phyloP scores from a whole-genome alignment of 495 filamentous ascomycete genomes.

The Parathielavia hyrcaniae region DNA sequence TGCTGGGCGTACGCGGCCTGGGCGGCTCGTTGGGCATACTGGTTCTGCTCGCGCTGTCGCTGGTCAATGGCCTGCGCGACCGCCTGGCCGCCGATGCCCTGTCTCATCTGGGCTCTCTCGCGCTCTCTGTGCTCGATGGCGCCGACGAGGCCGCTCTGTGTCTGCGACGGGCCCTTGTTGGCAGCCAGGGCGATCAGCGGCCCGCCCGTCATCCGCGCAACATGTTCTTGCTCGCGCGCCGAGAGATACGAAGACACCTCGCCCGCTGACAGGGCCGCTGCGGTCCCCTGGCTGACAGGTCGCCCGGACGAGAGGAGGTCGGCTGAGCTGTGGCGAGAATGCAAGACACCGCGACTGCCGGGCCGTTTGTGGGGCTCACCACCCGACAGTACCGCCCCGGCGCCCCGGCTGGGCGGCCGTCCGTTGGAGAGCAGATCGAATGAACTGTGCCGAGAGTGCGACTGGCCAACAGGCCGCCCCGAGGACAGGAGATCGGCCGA shows the following conservation, averaged over 20 bases:
- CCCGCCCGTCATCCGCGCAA: slow-evolving; percentile 78
- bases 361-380: slow-evolving; percentile 21
- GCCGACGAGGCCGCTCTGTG: slow-evolving; percentile 59
- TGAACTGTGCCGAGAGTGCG: slow-evolving; percentile 42
- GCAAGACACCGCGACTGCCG: slow-evolving; percentile 24
- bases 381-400: background rate
- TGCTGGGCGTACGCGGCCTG: slow-evolving; percentile 33
- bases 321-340: slow-evolving; percentile 43
- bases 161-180: slow-evolving; percentile 44
- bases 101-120: slow-evolving; percentile 65
- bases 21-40: slow-evolving; percentile 35
- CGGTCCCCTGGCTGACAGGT: slow-evolving; percentile 32
- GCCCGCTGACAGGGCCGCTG: slow-evolving; percentile 32
- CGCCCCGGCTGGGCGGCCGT: slow-evolving; percentile 2
- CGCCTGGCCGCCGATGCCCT: slow-evolving; percentile 63
- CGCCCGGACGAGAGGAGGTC: slow-evolving; percentile 33
- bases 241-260: slow-evolving; percentile 66
- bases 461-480: slow-evolving; percentile 17
- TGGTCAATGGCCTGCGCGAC: slow-evolving; percentile 76
- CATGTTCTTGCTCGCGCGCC: slow-evolving; percentile 89
- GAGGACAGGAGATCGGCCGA: slow-evolving; percentile 28
- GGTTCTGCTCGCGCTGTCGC: slow-evolving; percentile 55
- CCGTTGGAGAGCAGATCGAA: slow-evolving; percentile 28
- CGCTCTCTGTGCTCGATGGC: slow-evolving; percentile 70
- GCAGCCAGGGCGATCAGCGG: slow-evolving; percentile 70